These are phyloP conservation scores for Rhododendron molle DNA, from an alignment of 148 eudicot genomes.

Conservation along the genomic window DNA sequence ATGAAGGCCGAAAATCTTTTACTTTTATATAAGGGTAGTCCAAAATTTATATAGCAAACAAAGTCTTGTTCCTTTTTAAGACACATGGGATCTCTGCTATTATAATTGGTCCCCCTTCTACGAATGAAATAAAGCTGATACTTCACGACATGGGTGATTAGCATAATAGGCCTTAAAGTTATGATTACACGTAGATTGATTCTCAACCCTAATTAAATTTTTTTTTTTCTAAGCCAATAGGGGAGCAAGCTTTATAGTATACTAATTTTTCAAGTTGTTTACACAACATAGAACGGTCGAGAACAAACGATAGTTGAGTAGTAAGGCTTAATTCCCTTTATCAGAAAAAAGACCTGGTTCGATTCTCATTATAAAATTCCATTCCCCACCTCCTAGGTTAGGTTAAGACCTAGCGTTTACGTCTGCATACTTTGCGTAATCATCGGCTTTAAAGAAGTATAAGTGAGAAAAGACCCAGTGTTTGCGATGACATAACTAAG, in stretches of 20 bases:
- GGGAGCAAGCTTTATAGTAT: neutral
- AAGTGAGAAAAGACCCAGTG: neutral
- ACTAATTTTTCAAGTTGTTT: neutral
- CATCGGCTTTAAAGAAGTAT: neutral
- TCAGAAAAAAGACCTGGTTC: neutral
- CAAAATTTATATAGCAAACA: neutral
- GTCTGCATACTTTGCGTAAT: neutral
- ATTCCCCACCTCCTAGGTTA: neutral
- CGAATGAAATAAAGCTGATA: slow-evolving; percentile 5
- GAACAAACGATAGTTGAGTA: neutral
- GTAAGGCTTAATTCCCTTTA: neutral
- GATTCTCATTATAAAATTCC: neutral
- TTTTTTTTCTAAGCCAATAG: neutral
- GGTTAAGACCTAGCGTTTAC: neutral
- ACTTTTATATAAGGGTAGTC: neutral
- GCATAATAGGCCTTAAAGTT: slow-evolving; percentile 12
- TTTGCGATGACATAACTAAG: neutral
- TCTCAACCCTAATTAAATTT: neutral
- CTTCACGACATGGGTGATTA: neutral
- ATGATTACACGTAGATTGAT: slow-evolving; percentile 14
- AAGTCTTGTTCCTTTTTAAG: neutral
- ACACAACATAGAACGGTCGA: neutral
- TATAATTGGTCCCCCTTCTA: neutral
- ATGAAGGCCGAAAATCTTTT: neutral
- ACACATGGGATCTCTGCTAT: neutral